phyloP scores from a whole-genome alignment of 495 filamentous ascomycete species.

The Aspergillus nidulans region DNA sequence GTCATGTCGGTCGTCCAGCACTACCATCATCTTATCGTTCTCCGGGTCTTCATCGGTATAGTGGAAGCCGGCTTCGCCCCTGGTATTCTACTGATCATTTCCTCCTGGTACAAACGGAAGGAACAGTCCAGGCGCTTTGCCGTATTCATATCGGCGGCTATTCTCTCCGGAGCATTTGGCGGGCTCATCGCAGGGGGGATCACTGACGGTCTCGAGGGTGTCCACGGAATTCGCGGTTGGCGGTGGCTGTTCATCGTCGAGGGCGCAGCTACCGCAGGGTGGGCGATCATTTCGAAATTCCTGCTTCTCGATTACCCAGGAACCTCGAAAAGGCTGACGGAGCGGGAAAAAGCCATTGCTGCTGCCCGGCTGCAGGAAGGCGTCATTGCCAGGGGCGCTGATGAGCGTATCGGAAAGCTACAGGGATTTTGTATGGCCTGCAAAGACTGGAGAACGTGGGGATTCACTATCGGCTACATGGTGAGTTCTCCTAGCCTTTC shows the following conservation, averaged over 20 bases:
- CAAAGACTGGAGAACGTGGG: conserved; percentile 25
- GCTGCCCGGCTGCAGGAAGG: conserved; percentile 17
- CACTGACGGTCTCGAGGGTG: conserved; percentile 23
- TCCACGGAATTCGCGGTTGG: conserved; percentile 59
- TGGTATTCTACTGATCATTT: conserved; percentile 43
- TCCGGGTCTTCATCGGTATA: conserved; percentile 31
- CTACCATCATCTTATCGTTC: conserved; percentile 38
- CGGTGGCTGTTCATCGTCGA: conserved; percentile 71
- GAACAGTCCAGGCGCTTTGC: conserved; percentile 49
- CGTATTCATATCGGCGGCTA: conserved; percentile 46
- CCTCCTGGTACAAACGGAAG: conserved; percentile 47
- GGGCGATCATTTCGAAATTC: conserved; percentile 22
- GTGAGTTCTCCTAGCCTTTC: background rate
- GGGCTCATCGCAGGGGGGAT: conserved; percentile 45
- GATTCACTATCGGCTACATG: conserved; percentile 30
- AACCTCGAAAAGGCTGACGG: conserved; percentile 22
- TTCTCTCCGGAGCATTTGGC: conserved; percentile 49
- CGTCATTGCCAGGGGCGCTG: conserved; percentile 2
- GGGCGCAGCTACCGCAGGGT: conserved; percentile 47
- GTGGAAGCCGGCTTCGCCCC: conserved; percentile 43
- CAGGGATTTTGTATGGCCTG: conserved; percentile 12
- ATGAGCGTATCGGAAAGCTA: background rate
- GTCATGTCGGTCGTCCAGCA: conserved; percentile 41
- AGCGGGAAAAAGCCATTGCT: conserved; percentile 22
- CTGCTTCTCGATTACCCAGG: conserved; percentile 31